Percentiles rank a stretch among this genome's conserved stretches.
These are phyloP conservation scores for Hirschioporus abietinus DNA, from an alignment of 768 basidiomycete species.

Conservation along the genomic window DNA sequence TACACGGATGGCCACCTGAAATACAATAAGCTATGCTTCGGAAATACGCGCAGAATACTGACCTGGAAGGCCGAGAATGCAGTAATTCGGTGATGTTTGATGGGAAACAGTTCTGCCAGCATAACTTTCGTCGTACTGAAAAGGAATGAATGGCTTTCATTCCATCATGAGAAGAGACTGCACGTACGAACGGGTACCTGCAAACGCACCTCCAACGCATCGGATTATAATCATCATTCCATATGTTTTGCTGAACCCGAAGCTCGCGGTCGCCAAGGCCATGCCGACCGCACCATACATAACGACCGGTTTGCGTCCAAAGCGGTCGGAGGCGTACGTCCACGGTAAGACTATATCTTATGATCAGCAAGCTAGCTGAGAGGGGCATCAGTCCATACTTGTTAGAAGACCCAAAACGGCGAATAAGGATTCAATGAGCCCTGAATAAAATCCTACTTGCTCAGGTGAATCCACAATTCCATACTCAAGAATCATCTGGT, in stretches of 20 bases:
- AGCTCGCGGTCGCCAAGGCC: constrained; percentile 43
- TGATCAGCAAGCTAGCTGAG: constrained; percentile 46
- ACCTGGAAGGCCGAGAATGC: constrained; percentile 1
- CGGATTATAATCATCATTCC: constrained; percentile 35
- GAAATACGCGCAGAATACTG: background rate
- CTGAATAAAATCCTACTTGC: constrained; percentile 64
- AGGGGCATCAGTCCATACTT: background rate
- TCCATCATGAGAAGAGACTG: background rate
- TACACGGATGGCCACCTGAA: constrained; percentile 3
- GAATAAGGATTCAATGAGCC: constrained; percentile 45
- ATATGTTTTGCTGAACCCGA: constrained; percentile 53
- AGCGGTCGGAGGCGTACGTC: constrained; percentile 1
- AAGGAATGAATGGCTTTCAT: background rate
- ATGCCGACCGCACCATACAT: constrained; percentile 47
- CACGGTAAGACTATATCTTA: constrained; percentile 9
- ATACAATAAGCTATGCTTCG: background rate
- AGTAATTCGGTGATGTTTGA: background rate
- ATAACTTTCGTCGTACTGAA: background rate
- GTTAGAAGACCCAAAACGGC: constrained; percentile 8
- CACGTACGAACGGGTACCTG: background rate
- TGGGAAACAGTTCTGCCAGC: background rate
- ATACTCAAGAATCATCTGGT: constrained; percentile 56
- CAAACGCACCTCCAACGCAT: constrained; percentile 46
- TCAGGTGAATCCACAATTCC: constrained; percentile 52
- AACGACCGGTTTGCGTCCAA: constrained; percentile 65